phyloP scores from a whole-genome alignment of 805 yeast genomes.

The Kregervanrija fluxuum region DNA sequence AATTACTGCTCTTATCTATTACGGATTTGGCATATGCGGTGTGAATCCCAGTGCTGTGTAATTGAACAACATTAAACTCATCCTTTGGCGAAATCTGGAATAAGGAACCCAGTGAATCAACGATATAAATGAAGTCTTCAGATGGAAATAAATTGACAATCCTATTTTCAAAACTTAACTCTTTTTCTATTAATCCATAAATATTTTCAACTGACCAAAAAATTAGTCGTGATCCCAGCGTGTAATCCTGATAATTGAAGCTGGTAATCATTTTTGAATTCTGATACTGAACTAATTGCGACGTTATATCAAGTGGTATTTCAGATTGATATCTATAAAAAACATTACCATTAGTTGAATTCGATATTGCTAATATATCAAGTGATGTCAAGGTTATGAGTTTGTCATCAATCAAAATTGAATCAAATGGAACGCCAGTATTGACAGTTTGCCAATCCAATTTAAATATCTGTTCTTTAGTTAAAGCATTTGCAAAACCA shows the following conservation, averaged over 20 bases:
- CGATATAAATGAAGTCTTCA: constrained; percentile 4
- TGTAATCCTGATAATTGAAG: constrained; percentile 10
- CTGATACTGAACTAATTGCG: constrained; percentile 9
- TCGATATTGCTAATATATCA: constrained; percentile 22
- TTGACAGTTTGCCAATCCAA: constrained; percentile 48
- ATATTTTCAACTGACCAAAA: constrained; percentile 14
- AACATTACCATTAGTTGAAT: constrained; percentile 21
- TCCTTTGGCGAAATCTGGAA: constrained; percentile 3
- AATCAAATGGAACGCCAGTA: constrained; percentile 31
- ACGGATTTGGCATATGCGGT: neutral
- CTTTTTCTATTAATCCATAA: constrained; percentile 12
- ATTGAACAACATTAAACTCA: neutral
- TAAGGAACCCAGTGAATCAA: constrained; percentile 8
- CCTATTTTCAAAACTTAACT: constrained; percentile 6
- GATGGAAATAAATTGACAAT: constrained; percentile 12
- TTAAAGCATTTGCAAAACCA: neutral
- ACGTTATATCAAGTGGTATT: constrained; percentile 3
- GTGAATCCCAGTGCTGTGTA: neutral
- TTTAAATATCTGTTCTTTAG: constrained; percentile 45
- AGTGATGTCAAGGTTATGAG: constrained; percentile 21
- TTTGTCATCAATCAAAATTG: constrained; percentile 8
- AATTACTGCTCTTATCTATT: neutral
- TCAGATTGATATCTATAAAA: constrained; percentile 26
- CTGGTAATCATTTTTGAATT: constrained; percentile 10
- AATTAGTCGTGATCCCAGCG: constrained; percentile 7